Base-by-base conservation (phyloP, 2,329 filamentous ascomycete genomes). In the Xylaria sp. region DNA sequence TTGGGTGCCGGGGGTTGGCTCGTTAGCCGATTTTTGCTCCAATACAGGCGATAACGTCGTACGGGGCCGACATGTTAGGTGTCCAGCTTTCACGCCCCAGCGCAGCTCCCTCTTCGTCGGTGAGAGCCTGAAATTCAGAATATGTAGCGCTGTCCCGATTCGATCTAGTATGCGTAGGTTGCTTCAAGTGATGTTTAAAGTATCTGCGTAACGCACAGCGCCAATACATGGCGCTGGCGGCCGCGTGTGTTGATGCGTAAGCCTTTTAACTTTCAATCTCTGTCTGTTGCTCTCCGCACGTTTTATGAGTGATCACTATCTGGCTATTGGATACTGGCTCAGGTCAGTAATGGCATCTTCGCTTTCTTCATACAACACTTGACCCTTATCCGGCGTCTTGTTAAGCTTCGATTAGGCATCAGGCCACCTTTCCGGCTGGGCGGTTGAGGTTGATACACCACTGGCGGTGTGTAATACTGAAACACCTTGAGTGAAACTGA, bases 91-190 rank as follows among this genome's bases (percentile, higher is more conserved):
- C 49, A 23, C 49, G 7, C 49, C 25, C 25, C 25, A 28, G 25
- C 4, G 25, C 4, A 28, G 25, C 4, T 28, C 25, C 3, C 49
- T 15, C 33, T 23, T 41, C 9, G 5, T 1, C 10, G 33, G 41
- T 56, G 8, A 9, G 20, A 13, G n/a, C 31, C 23, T 23, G 7
- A 36, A 20, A 7, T 8, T 3, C 31, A 39, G 9, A 10, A 41
- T 23, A 1, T n/a, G 15, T 20, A 55, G 18, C 28, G 31, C n/a
- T 10, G 20, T 20, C 12, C 9, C 12, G 2, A 5, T 28, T 28
- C 25, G 25, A 28, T 28, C 25, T 28, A 4, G 4, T 28, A 36
- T 10, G 25, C 23, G 1, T 20, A 28, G 80, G 4, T 39, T 39
- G 13, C n/a, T 52, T 48, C 59, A 52, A 52, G n/a, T 20, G 18